Percentiles rank a stretch among this genome's conserved stretches.
These are phyloP conservation scores for Paspalum vaginatum DNA, from an alignment of 176 grass and related monocot genomes.

Conservation along the genomic window DNA sequence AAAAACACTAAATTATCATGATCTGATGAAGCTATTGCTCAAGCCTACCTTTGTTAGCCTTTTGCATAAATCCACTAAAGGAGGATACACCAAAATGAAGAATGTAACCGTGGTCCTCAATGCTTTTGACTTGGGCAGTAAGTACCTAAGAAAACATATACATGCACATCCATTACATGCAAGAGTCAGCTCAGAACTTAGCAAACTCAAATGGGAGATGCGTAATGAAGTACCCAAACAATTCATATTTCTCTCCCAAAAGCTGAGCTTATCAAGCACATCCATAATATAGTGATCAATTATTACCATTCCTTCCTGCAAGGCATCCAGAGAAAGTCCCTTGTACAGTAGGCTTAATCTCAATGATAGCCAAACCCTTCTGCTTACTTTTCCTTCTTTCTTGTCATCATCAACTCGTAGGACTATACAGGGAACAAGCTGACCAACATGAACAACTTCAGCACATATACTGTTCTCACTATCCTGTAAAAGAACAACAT, in stretches of 20 bases:
- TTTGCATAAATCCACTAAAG: constrained; percentile 96
- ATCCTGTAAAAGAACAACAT: constrained; percentile 55
- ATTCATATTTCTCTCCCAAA: constrained; percentile 16
- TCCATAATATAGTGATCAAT: constrained; percentile 9
- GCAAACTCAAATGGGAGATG: constrained; percentile 12
- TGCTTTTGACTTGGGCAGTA: constrained; percentile 85
- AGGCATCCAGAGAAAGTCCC: constrained; percentile 82
- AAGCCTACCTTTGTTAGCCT: constrained; percentile 56
- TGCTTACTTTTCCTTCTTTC: constrained; percentile 84
- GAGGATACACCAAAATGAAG: constrained; percentile 84
- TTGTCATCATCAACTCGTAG: constrained; percentile 83
- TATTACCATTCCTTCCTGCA: constrained; percentile 95
- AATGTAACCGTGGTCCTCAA: constrained; percentile 98
- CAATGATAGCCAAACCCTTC: constrained; percentile 80
- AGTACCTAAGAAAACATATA: constrained; percentile 62
- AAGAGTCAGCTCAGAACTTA: constrained; percentile 28
- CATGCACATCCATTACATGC: constrained; percentile 22
- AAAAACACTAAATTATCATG: neutral
- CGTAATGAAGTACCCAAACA: neutral
- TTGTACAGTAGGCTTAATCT: constrained; percentile 81
- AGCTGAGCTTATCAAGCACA: constrained; percentile 25
- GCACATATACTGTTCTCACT: constrained; percentile 61
- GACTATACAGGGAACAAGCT: constrained; percentile 86
- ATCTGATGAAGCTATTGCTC: constrained; percentile 11
- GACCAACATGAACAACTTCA: constrained; percentile 74